These are phyloP conservation scores for Eimeria acervulina DNA, from an alignment of 169 alveolate genomes.

Conservation along the genomic window DNA sequence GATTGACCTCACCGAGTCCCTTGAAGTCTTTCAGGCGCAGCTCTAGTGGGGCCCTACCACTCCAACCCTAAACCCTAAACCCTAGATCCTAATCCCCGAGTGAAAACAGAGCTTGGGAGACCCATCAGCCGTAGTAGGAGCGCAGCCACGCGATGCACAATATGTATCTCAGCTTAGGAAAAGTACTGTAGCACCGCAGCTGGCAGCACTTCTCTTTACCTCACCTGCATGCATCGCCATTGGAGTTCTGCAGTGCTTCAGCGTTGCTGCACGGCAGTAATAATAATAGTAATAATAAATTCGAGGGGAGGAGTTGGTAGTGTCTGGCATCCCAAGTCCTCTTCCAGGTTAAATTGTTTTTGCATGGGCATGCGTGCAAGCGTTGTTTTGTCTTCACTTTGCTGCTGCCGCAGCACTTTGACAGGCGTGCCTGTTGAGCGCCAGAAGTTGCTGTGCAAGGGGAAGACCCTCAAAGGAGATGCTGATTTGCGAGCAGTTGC, in stretches of 20 bases:
- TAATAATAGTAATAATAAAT: too few species aligned
- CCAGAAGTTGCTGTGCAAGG: constrained; percentile 95
- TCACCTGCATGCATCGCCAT: too few species aligned
- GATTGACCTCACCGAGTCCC: constrained; percentile 74
- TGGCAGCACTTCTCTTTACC: too few species aligned
- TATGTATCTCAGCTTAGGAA: too few species aligned
- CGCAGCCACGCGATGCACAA: not conserved
- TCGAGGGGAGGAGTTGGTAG: too few species aligned
- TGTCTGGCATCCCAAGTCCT: not conserved
- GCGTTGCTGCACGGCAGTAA: too few species aligned
- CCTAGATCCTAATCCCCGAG: not conserved
- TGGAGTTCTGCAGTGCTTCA: too few species aligned
- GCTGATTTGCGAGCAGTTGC: constrained; percentile 90
- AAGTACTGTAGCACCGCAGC: too few species aligned
- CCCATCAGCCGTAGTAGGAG: not conserved
- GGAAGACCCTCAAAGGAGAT: constrained; percentile 90
- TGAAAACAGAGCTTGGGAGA: too few species aligned
- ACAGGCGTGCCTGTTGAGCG: constrained; percentile 96
- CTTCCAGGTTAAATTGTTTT: not conserved
- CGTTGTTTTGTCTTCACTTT: too few species aligned
- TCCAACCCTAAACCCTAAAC: not conserved
- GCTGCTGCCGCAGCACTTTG: constrained; percentile 86
- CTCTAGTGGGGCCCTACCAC: constrained; percentile 54
- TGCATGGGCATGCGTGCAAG: not conserved
- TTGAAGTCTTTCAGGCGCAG: constrained; percentile 76